These are phyloP conservation scores for Atalantia buxifolia DNA, from an alignment of 345 rosid genomes.

Conservation along the genomic window DNA sequence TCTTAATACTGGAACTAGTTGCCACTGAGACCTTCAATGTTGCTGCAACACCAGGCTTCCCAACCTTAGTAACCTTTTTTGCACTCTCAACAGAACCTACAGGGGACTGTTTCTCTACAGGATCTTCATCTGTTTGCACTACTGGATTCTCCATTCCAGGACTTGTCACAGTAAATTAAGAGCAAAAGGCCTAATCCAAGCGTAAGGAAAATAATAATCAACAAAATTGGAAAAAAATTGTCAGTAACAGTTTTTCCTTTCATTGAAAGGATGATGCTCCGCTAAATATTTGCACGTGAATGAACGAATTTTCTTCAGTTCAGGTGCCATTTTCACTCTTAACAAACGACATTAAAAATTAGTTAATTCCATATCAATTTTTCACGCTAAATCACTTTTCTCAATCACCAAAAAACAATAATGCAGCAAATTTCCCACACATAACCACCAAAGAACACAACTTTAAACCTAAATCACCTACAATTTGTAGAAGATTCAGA, in stretches of 20 bases:
- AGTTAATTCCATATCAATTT: neutral
- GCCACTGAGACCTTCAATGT: slow-evolving; percentile 40
- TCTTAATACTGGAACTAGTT: slow-evolving; percentile 40
- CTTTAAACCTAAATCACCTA: neutral
- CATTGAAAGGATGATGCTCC: neutral
- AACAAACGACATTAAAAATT: neutral
- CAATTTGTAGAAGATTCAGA: slow-evolving; percentile 3
- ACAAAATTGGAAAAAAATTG: neutral
- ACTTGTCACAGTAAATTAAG: slow-evolving; percentile 18
- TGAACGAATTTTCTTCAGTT: slow-evolving; percentile 15
- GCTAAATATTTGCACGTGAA: neutral
- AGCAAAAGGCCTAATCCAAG: slow-evolving; percentile 25
- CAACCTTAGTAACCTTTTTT: slow-evolving; percentile 30
- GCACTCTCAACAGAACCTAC: slow-evolving; percentile 35
- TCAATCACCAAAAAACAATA: slow-evolving; percentile 19
- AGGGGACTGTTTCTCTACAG: slow-evolving; percentile 35
- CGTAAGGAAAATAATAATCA: slow-evolving; percentile 18
- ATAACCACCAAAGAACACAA: neutral
- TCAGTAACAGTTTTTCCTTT: neutral
- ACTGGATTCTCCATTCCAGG: slow-evolving; percentile 58
- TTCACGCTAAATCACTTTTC: slow-evolving; percentile 5
- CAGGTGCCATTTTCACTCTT: slow-evolving; percentile 20
- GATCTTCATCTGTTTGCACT: slow-evolving; percentile 35
- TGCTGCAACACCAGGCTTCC: slow-evolving; percentile 37
- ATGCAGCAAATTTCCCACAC: slow-evolving; percentile 9